Conservation (phyloP, 768 basidiomycete species). For the Boletellus sp. region DNA sequence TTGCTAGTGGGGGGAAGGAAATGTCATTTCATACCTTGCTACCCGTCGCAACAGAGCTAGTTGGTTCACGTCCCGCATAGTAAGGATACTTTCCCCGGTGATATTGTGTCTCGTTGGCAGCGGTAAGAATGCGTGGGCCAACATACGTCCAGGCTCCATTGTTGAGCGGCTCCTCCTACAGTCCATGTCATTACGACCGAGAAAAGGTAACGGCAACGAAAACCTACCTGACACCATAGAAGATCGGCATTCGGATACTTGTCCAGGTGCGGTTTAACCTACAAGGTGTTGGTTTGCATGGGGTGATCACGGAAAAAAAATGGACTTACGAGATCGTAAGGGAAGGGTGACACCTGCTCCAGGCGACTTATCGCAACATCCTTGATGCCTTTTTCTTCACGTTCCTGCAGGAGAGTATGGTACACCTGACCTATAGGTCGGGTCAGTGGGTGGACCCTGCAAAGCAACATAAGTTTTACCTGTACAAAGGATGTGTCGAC, state of each 20-base stretch:
- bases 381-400: conserved; percentile 86
- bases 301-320: neutral
- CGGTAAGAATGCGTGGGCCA: conserved; percentile 89
- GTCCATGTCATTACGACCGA: conserved; percentile 1
- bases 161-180: conserved; percentile 90
- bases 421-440: conserved; percentile 80
- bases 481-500: conserved; percentile 87
- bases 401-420: conserved; percentile 81
- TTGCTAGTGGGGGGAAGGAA: neutral
- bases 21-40: conserved; percentile 60
- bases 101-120: conserved; percentile 84
- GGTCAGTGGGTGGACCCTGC: neutral
- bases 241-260: conserved; percentile 93
- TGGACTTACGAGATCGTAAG: conserved; percentile 79
- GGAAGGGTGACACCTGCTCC: conserved; percentile 96
- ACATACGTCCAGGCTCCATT: conserved; percentile 98
- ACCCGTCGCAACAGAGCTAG: conserved; percentile 88
- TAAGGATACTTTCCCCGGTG: conserved; percentile 88
- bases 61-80: conserved; percentile 92
- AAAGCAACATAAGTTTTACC: conserved; percentile 36
- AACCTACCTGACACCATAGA: conserved; percentile 80
- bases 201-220: neutral
- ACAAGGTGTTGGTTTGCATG: conserved; percentile 8
- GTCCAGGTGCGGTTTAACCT: conserved; percentile 93
- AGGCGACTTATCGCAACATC: conserved; percentile 92